phyloP scores from a whole-genome alignment of 2,329 filamentous ascomycete species.

The Fusarium sp. region DNA sequence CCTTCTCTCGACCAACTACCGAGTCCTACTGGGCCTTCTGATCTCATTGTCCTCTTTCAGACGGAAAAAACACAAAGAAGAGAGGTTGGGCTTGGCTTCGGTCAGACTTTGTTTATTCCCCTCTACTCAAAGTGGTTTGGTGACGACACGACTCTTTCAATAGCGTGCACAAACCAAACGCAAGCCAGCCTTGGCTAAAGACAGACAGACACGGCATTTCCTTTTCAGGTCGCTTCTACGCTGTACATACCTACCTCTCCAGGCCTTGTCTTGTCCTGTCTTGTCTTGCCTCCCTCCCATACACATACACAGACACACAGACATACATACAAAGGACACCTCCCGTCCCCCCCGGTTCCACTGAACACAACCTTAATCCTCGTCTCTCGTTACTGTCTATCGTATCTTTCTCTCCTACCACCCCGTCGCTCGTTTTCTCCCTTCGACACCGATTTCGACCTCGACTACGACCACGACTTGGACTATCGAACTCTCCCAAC shows the following conservation, averaged over 20 bases:
- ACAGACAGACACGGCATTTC: neutral
- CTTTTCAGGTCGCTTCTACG: neutral
- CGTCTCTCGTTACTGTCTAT: constrained; percentile 15
- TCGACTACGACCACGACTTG: neutral
- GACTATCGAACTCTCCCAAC: neutral
- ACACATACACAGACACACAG: neutral
- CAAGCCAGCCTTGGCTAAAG: constrained; percentile 32
- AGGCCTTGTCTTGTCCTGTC: neutral
- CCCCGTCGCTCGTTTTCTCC: constrained; percentile 18
- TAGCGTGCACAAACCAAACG: constrained; percentile 28
- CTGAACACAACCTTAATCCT: constrained; percentile 21
- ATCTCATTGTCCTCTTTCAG: neutral
- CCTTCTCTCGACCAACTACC: neutral
- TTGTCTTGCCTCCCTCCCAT: constrained; percentile 8
- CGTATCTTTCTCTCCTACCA: neutral
- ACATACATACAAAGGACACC: constrained; percentile 17
- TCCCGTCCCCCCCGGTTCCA: constrained; percentile 18
- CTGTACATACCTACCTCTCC: neutral
- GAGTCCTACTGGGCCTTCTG: neutral
- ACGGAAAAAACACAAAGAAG: neutral
- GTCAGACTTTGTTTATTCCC: constrained; percentile 10
- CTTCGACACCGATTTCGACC: neutral
- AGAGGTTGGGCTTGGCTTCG: constrained; percentile 22
- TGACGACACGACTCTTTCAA: constrained; percentile 35
- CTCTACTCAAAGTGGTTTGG: constrained; percentile 23